A percentile compares a stretch with the other conserved stretches of the same genome.
Conservation (phyloP, 257 asterid species). For the Salvia rosmarinus region DNA sequence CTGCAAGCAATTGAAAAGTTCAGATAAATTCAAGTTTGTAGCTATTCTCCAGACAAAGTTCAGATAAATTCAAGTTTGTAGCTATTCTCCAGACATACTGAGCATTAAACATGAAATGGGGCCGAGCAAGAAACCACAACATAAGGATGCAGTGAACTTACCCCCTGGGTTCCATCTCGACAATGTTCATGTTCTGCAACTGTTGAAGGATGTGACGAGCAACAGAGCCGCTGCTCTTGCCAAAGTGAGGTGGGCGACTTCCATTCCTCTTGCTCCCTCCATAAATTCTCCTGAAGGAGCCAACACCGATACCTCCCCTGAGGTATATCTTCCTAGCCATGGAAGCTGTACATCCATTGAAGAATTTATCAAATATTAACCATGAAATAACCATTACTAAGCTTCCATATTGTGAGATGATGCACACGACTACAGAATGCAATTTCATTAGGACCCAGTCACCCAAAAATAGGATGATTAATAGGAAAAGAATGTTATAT, state of each 20-base stretch:
- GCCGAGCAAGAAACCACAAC: background rate
- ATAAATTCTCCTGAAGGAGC: conserved; percentile 76
- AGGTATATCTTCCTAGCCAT: conserved; percentile 80
- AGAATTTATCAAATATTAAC: background rate
- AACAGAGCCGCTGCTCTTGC: conserved; percentile 66
- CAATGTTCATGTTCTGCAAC: conserved; percentile 56
- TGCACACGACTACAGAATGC: background rate
- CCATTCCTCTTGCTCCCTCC: conserved; percentile 91
- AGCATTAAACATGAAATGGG: background rate
- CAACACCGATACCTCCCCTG: conserved; percentile 89
- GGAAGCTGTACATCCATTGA: conserved; percentile 55
- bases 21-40: background rate
- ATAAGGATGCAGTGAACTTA: conserved; percentile 32
- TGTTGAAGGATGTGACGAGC: conserved; percentile 76
- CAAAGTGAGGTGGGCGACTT: conserved; percentile 66
- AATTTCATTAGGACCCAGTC: background rate
- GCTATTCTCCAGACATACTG: no score
- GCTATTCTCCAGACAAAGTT: background rate
- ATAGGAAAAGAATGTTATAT: background rate
- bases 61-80: background rate
- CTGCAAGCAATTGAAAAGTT: conserved; percentile 38
- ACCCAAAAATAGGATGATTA: background rate
- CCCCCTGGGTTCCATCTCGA: conserved; percentile 66
- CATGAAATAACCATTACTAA: background rate
- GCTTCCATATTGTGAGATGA: background rate